Evolutionary conservation across 805 yeast genomes (phyloP).

Genomic region (Yarrowia sp.): DNA sequence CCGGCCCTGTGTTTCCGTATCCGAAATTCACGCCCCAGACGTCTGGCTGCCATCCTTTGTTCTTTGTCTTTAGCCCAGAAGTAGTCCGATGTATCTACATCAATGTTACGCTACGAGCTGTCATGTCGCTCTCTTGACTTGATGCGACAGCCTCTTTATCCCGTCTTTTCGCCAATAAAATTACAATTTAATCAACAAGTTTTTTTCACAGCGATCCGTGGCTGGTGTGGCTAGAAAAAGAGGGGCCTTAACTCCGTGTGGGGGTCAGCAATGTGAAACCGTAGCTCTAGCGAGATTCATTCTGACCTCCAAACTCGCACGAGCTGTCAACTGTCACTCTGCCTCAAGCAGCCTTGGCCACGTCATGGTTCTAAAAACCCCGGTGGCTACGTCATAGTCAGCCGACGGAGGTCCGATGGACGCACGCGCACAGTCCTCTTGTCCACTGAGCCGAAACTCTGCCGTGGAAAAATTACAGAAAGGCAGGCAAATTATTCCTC

Average conservation of each 20-base stretch:
- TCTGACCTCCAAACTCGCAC: too few species aligned
- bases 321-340: too few species aligned
- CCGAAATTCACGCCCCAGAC: too few species aligned
- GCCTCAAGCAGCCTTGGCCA: too few species aligned
- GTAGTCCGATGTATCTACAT: neutral
- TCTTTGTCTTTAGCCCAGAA: neutral
- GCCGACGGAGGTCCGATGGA: slow-evolving; percentile 35
- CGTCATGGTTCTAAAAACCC: too few species aligned
- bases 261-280: neutral
- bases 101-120: neutral
- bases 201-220: slow-evolving; percentile 1
- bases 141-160: neutral
- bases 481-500: too few species aligned
- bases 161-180: neutral
- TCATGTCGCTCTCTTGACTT: too few species aligned
- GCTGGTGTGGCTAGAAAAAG: slow-evolving; percentile 13
- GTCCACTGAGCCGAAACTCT: slow-evolving; percentile 26
- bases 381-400: slow-evolving; percentile 2
- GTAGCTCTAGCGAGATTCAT: too few species aligned
- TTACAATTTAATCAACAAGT: neutral
- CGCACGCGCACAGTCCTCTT: slow-evolving; percentile 4
- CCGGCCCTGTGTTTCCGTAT: too few species aligned
- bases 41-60: neutral
- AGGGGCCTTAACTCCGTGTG: slow-evolving; percentile 19
- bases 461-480: slow-evolving; percentile 5